Base-by-base conservation (phyloP, 2,329 filamentous ascomycete genomes). In the Gnomoniopsis sp. region DNA sequence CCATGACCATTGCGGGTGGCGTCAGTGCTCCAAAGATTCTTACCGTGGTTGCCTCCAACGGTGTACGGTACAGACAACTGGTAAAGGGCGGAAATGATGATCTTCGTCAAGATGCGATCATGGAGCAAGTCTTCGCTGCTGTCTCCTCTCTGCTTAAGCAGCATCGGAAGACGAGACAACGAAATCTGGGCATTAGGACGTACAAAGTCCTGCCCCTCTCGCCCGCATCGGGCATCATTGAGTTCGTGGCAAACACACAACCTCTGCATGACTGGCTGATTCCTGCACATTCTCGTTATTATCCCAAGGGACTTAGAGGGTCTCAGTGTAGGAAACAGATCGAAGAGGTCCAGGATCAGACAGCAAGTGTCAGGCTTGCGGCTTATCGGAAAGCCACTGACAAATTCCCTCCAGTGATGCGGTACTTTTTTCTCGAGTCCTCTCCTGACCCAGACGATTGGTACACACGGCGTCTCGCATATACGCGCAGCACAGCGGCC, bases 61-160 rank as follows among this genome's bases (percentile, higher is more conserved):
- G 95, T 7, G 77, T 81, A 57, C 83, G 81, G 38, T 96, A 93
- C 75, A 96, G 90, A 71, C 92, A 97, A 74, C 79, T 99, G 62
- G 90, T 96, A 70, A 99, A 99, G 79, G 92, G 92, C 62, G 93
- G 95, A 19, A 93, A 93, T 69, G 95, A 99, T 71, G 93, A 99
- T 70, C 82, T 99, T 14, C 89, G 96, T 10, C 95, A 99, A 76
- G 95, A 99, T 69, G 91, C 93, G 48, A 99, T 86, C 78, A 99
- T 99, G 96, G 96, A 99, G 73, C 95, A 99, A 74, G 95, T 99
- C 1, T 99, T 99, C 71, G 91, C 93, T 59, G 92, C 96, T 73
- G 95, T 97, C 22, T 98, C 92, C 59, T 90, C 90, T 53, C 84
- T 99, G 22, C 79, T 99, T 26, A 90, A 90, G 70, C 88, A 90